phyloP scores from a whole-genome alignment of 1,284 basidiomycete species.

The Entoloma clypeatum region DNA sequence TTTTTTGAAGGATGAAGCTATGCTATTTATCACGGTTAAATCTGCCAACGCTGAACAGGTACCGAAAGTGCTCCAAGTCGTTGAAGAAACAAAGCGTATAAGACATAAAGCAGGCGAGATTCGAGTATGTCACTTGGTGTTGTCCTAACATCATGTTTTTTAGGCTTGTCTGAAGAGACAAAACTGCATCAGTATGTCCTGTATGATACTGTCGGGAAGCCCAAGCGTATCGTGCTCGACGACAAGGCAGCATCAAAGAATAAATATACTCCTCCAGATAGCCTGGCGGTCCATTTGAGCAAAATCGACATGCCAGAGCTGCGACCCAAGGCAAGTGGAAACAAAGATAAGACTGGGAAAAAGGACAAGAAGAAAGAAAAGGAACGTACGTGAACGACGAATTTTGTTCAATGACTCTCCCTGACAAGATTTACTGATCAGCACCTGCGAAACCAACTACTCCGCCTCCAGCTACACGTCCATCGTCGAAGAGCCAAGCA shows the following conservation, averaged over 20 bases:
- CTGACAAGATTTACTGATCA: slow-evolving; percentile 4
- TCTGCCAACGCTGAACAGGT: slow-evolving; percentile 65
- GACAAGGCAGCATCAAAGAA: slow-evolving; percentile 39
- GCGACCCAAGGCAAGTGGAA: slow-evolving; percentile 43
- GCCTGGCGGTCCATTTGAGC: slow-evolving; percentile 68
- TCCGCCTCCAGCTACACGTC: slow-evolving; percentile 1
- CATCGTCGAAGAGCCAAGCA: slow-evolving; percentile 2
- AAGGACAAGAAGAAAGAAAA: slow-evolving; percentile 32
- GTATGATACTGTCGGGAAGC: slow-evolving; percentile 49
- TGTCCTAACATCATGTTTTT: neutral
- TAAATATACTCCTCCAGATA: slow-evolving; percentile 62
- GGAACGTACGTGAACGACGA: slow-evolving; percentile 39
- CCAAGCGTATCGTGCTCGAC: slow-evolving; percentile 65
- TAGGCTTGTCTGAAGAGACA: slow-evolving; percentile 52
- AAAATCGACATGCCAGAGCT: slow-evolving; percentile 83
- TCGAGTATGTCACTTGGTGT: slow-evolving; percentile 4
- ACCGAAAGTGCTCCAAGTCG: slow-evolving; percentile 73
- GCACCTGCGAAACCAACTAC: slow-evolving; percentile 10
- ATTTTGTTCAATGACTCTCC: slow-evolving; percentile 15
- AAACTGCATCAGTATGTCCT: slow-evolving; percentile 78
- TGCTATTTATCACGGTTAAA: slow-evolving; percentile 72
- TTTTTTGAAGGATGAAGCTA: slow-evolving; percentile 61
- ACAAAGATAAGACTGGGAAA: slow-evolving; percentile 21
- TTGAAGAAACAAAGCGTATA: slow-evolving; percentile 73
- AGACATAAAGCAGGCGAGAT: slow-evolving; percentile 63